Evolutionary conservation across 2,329 filamentous ascomycete genomes (phyloP), one percentile per base, ranked within the genome.

Genomic region (Penicillium nordicum): DNA sequence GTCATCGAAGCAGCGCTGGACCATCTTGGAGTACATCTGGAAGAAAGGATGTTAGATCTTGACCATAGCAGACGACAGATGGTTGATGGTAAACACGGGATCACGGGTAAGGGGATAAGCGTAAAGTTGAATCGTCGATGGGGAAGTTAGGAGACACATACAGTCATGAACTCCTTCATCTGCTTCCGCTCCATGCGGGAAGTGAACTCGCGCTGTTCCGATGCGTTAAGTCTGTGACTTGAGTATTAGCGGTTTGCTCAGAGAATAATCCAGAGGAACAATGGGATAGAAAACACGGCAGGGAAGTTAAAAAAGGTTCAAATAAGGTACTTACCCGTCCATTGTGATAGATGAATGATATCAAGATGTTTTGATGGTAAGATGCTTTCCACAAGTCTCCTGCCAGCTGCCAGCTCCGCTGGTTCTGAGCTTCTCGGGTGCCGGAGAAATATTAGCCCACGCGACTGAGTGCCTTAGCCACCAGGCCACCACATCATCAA

Each of bases 121-220:
- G 49, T 12, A 9, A 27, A 14, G 10, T 34, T 4, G 16, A 27
- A 10, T 27, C 6, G 6, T 18, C 5, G 27, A 32, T 0, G 5
- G 5, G 11, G 11, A 10, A 34, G 56, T 7, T 10, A 58, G 32
- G 12, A 37, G 44, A 34, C 34, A 82, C 90, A 68, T 83, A 97
- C 94, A 70, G 86, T 89, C 88, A 97, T 96, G 74, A 99, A 97
- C 75, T 97, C 93, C 81, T 96, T 96, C 83, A 99, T 90, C 80
- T 99, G 94, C 79, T 94, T 95, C 80, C 90, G 89, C 82, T 97
- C 92, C 85, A 99, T 92, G 78, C 94, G 91, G 79, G 85, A 80
- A 78, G 96, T 88, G 73, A 99, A 89, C 83, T 94, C 90, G 79
- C 90, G 89, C 82, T 95, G 90, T 82, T 97, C 93, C 69, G 85